Percentiles rank a stretch among this genome's conserved stretches.
These are phyloP conservation scores for Corynascus novoguineensis DNA, from an alignment of 495 filamentous ascomycete genomes.

Conservation along the genomic window DNA sequence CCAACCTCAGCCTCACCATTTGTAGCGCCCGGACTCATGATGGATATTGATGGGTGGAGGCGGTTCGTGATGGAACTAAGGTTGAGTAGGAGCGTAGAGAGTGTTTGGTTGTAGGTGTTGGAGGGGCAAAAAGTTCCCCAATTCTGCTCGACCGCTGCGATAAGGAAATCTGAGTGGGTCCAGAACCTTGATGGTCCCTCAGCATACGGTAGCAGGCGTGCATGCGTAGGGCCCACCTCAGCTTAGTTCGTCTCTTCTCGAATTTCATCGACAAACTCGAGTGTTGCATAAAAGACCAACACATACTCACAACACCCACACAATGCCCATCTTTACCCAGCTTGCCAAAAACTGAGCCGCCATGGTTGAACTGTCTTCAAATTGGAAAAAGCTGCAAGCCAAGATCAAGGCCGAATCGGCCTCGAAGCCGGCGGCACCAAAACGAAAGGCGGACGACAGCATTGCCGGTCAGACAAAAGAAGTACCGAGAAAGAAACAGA, in stretches of 20 bases:
- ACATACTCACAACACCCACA: background rate
- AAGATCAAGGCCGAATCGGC: conserved; percentile 53
- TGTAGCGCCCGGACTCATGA: conserved; percentile 38
- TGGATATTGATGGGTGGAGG: conserved; percentile 19
- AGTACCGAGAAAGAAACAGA: conserved; percentile 8
- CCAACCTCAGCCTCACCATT: conserved; percentile 43
- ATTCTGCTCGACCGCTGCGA: background rate
- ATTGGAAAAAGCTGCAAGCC: conserved; percentile 72
- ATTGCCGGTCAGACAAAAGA: conserved; percentile 32
- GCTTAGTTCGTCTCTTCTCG: background rate
- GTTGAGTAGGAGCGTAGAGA: background rate
- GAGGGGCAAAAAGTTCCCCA: conserved; percentile 11
- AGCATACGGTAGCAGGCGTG: too few relatives aligned
- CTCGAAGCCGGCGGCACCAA: conserved; percentile 20
- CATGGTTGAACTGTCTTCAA: conserved; percentile 50
- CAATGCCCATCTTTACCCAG: background rate
- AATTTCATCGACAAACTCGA: background rate
- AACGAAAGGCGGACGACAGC: conserved; percentile 14
- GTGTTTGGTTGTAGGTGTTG: background rate
- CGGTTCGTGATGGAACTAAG: conserved; percentile 7
- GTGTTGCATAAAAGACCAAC: background rate
- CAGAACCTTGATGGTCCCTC: conserved; percentile 10
- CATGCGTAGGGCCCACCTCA: too few relatives aligned
- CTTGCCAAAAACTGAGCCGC: background rate
- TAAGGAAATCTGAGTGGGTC: background rate